Conservation (phyloP, 495 filamentous ascomycete species). For the Talaromyces wortmannii region DNA sequence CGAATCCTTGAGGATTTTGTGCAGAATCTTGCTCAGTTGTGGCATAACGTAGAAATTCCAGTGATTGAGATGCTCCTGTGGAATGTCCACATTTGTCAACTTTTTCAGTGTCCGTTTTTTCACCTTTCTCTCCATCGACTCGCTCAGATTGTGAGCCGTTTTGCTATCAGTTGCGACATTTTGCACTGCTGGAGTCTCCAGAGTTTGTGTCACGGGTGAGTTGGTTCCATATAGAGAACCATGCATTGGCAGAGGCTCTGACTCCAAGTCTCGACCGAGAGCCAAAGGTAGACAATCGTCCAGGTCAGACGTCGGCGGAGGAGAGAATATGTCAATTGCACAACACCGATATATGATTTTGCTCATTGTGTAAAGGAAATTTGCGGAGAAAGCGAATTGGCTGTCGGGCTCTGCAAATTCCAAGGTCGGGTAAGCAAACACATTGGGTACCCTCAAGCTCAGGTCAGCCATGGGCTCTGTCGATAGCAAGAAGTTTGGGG, state of each 20-base stretch:
- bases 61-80: conserved; percentile 55
- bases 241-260: conserved; percentile 13
- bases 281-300: conserved; percentile 40
- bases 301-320: conserved; percentile 34
- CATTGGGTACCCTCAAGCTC: conserved; percentile 32
- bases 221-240: conserved; percentile 9
- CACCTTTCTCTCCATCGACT: conserved; percentile 19
- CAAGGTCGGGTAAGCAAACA: conserved; percentile 42
- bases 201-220: conserved; percentile 6
- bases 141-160: conserved; percentile 9
- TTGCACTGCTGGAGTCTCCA: background rate
- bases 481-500: conserved; percentile 55
- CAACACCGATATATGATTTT: conserved; percentile 39
- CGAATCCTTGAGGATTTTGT: conserved; percentile 51
- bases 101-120: conserved; percentile 39
- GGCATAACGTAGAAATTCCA: conserved; percentile 70
- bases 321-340: conserved; percentile 37
- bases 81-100: conserved; percentile 41
- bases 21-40: conserved; percentile 60
- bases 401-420: conserved; percentile 40
- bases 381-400: conserved; percentile 41
- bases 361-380: conserved; percentile 40
- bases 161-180: conserved; percentile 9
- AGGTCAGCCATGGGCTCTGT: conserved; percentile 50
- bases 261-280: conserved; percentile 30